These are phyloP conservation scores for Smittium culicis DNA, from an alignment of 371 early-diverging fungal genomes.

Conservation along the genomic window DNA sequence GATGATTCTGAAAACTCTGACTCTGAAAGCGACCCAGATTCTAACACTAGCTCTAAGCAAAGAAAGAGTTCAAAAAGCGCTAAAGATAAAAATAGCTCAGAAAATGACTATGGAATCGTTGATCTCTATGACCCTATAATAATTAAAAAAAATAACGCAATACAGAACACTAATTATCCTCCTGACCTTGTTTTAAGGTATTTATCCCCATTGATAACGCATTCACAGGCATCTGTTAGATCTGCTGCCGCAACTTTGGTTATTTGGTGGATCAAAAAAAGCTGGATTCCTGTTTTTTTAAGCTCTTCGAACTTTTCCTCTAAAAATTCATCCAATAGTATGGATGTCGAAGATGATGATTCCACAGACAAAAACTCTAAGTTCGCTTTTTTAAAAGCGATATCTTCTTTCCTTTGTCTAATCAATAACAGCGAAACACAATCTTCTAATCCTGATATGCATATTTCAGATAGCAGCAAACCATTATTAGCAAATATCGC, in stretches of 20 bases:
- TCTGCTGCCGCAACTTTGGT: constrained; percentile 27
- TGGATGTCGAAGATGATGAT: background rate
- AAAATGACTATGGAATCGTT: too few relatives aligned
- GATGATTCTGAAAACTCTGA: constrained; percentile 12
- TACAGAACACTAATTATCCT: constrained; percentile 15
- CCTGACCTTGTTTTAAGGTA: constrained; percentile 20
- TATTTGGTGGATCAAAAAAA: constrained; percentile 33
- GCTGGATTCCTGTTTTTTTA: constrained; percentile 35
- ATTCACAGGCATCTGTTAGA: constrained; percentile 25
- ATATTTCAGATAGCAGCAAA: background rate
- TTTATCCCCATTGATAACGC: constrained; percentile 26
- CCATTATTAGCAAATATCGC: background rate
- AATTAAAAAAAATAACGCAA: constrained; percentile 5
- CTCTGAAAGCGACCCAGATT: constrained; percentile 19
- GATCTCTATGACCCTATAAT: background rate
- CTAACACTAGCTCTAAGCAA: background rate
- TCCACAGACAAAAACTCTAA: constrained; percentile 16
- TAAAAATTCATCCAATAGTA: too few relatives aligned
- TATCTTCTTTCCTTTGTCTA: background rate
- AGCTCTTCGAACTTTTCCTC: constrained; percentile 36
- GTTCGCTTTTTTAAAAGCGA: constrained; percentile 1
- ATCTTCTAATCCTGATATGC: background rate
- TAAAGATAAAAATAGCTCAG: background rate
- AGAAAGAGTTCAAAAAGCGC: background rate
- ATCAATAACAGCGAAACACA: background rate